These are phyloP conservation scores for Metschnikowia drakensbergensis DNA, from an alignment of 805 yeast genomes.

Conservation along the genomic window DNA sequence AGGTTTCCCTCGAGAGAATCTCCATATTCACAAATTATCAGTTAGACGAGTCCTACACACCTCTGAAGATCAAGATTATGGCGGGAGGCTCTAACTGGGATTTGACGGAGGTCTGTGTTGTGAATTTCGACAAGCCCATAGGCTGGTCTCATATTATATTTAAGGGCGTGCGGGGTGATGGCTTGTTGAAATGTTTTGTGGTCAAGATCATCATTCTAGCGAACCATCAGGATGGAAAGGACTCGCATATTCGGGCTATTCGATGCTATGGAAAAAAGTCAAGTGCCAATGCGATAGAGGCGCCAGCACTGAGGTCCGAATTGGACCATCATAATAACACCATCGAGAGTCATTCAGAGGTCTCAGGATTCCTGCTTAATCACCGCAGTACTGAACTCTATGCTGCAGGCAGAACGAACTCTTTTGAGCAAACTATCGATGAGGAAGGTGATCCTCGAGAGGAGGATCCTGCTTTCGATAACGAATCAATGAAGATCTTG, in stretches of 20 bases:
- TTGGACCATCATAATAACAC: neutral
- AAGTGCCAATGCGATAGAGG: conserved; percentile 6
- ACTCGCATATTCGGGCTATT: conserved; percentile 80
- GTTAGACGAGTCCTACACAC: conserved; percentile 91
- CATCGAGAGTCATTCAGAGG: conserved; percentile 2
- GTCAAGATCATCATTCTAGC: conserved; percentile 59
- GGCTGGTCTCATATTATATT: conserved; percentile 77
- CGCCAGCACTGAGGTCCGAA: neutral
- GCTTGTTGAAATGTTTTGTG: conserved; percentile 61
- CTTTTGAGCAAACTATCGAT: conserved; percentile 6
- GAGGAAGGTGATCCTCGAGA: conserved; percentile 9
- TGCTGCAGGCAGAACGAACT: conserved; percentile 2
- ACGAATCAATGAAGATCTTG: conserved; percentile 24
- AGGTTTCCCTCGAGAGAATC: conserved; percentile 63
- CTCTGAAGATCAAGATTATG: conserved; percentile 56
- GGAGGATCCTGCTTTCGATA: conserved; percentile 14
- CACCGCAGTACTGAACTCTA: conserved; percentile 3
- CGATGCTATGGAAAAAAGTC: conserved; percentile 47
- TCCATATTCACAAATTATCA: conserved; percentile 67
- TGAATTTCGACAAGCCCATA: conserved; percentile 58
- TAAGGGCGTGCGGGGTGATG: conserved; percentile 50
- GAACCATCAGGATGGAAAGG: conserved; percentile 95
- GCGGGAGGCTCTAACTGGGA: conserved; percentile 82
- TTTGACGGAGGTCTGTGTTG: conserved; percentile 58
- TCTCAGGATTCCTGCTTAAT: conserved; percentile 15